Evolutionary conservation across 2,329 filamentous ascomycete species (phyloP).

Genomic region (Knoxdaviesia proteae): DNA sequence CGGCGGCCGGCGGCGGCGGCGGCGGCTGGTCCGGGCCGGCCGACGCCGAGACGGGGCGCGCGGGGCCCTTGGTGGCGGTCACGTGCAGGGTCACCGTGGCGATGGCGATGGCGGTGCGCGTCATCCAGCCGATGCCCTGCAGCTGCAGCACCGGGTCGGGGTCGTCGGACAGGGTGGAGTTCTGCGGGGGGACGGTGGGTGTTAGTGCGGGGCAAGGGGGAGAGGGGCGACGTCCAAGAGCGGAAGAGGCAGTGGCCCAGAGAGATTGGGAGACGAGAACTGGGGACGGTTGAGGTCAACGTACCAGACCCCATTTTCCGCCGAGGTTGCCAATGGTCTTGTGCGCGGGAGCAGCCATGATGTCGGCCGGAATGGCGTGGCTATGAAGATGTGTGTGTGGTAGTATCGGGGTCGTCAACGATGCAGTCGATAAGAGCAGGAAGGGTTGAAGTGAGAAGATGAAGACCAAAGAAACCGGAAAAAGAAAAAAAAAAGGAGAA

Average conservation of each 20-base stretch:
- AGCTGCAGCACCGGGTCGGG: constrained; percentile 48
- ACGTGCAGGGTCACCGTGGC: constrained; percentile 49
- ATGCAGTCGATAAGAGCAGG: not conserved
- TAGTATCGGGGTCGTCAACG: constrained; percentile 1
- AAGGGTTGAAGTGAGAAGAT: constrained; percentile 1
- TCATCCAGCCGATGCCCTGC: constrained; percentile 52
- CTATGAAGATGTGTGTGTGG: not conserved
- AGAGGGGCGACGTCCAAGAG: no score
- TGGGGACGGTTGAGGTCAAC: not conserved
- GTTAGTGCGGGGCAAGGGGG: not conserved
- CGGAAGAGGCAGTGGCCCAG: not conserved
- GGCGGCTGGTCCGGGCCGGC: not conserved
- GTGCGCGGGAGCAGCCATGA: constrained; percentile 50
- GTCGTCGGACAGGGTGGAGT: constrained; percentile 51
- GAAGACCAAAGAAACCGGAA: not conserved
- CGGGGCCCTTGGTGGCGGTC: constrained; percentile 27
- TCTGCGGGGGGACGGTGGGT: constrained; percentile 25
- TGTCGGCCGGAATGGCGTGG: constrained; percentile 7
- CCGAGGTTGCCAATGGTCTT: constrained; percentile 47
- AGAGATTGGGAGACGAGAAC: not conserved
- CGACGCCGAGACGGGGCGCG: no score
- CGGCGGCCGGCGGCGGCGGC: constrained; percentile 19
- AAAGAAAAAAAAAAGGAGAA: not conserved
- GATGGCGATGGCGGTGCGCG: constrained; percentile 48
- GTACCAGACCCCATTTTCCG: constrained; percentile 51